Base-by-base conservation (phyloP, 2,329 filamentous ascomycete species). In the Amylocarpus encephaloides region DNA sequence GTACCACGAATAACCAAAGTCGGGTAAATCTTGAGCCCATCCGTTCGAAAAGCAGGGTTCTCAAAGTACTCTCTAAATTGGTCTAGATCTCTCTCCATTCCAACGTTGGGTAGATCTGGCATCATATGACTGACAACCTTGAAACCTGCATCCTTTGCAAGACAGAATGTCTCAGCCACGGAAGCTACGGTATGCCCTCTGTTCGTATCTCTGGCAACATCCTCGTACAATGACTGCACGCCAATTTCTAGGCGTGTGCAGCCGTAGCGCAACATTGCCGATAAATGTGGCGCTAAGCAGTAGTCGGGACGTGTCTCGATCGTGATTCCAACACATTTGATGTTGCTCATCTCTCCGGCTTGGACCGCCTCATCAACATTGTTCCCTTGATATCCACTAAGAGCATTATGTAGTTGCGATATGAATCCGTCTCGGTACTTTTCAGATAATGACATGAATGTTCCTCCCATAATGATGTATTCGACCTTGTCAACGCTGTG, bases 101-200 rank as follows among this genome's bases (percentile, higher is more conserved):
- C 93, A 2, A 98, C 93, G 62, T 98, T 98, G 3, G 93, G 93
- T 43, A 98, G 72, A 66, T 98, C 93, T 1, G 93, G 93, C 93
- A 98, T 98, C 93, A 98, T 98, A 71, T 98, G 93, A 59, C 88
- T 95, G 55, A 98, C 93, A 1, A 98, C 93, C 69, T 98, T 98
- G 78, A 95, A 98, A 1, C 93, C 93, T 5, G 94, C 90, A 68
- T 98, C 94, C 70, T 98, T 98, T 56, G 93, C 83, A n/a, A 96
- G 76, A 59, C 88, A 94, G 67, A 98, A 98, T 0, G 93, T 98
- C 70, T 98, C 91, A 29, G 90, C 92, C 0, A 98, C 93, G 1
- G 94, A 82, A 6, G 90, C 89, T 19, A 98, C 93, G 0, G 93
- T 98, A 68, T 98, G 93, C 0, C 93, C 93, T 64, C 93, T 81